These are phyloP conservation scores for Fusarium veterinarium DNA, from an alignment of 2,329 filamentous ascomycete genomes.

Conservation along the genomic window DNA sequence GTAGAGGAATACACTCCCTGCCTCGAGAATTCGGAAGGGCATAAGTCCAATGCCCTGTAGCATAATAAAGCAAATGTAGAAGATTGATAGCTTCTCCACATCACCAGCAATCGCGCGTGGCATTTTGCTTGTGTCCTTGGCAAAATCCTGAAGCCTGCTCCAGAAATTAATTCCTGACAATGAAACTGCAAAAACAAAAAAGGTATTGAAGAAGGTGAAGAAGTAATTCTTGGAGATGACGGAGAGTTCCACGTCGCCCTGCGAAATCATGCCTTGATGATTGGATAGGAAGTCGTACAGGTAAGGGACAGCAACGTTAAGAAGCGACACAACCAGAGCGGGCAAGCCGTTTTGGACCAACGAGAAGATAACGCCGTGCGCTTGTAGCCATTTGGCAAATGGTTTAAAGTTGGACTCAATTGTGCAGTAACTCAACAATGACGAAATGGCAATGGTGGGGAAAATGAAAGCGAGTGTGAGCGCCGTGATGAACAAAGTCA, in stretches of 20 bases:
- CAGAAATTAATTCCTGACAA: slow-evolving; percentile 84
- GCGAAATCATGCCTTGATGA: slow-evolving; percentile 93
- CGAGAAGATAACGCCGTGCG: slow-evolving; percentile 76
- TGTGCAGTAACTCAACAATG: slow-evolving; percentile 82
- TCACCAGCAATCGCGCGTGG: slow-evolving; percentile 80
- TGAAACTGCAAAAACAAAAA: slow-evolving; percentile 91
- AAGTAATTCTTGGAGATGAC: slow-evolving; percentile 99
- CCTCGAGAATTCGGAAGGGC: slow-evolving; percentile 89
- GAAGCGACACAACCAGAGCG: slow-evolving; percentile 83
- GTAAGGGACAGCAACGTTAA: slow-evolving; percentile 92
- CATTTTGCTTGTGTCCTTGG: slow-evolving; percentile 83
- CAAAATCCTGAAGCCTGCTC: slow-evolving; percentile 75
- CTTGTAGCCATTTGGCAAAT: slow-evolving; percentile 73
- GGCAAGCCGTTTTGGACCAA: slow-evolving; percentile 90
- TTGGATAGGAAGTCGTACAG: slow-evolving; percentile 94
- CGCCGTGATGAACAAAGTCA: slow-evolving; percentile 84
- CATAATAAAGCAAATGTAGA: slow-evolving; percentile 95
- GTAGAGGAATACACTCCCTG: slow-evolving; percentile 86
- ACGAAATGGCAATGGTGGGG: slow-evolving; percentile 82
- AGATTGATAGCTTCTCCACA: slow-evolving; percentile 78
- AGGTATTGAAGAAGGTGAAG: slow-evolving; percentile 99
- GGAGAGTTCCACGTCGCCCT: slow-evolving; percentile 92
- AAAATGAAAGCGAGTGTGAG: slow-evolving; percentile 90
- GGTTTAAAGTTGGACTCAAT: slow-evolving; percentile 78
- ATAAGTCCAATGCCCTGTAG: slow-evolving; percentile 94